These are phyloP conservation scores for Trypethelium eluteriae DNA, from an alignment of 495 filamentous ascomycete genomes.

Conservation along the genomic window DNA sequence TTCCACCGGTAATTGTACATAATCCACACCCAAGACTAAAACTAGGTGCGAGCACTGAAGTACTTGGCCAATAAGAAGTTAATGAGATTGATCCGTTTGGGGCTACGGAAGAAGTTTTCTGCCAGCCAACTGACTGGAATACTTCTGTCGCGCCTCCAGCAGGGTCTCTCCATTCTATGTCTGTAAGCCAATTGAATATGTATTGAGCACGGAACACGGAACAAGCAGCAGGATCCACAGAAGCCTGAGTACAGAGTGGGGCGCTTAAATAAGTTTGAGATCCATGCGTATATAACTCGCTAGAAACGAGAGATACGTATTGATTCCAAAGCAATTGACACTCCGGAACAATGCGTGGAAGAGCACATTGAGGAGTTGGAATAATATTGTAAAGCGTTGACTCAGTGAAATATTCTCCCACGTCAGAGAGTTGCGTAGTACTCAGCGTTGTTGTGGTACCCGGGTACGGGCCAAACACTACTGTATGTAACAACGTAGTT, in stretches of 20 bases:
- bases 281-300: neutral
- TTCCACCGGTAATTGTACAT: constrained; percentile 10
- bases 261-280: neutral
- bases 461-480: neutral
- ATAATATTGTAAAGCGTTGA: neutral
- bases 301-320: neutral
- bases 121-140: neutral
- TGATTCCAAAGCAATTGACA: neutral
- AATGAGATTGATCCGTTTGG: neutral
- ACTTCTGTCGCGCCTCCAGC: neutral
- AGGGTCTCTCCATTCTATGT: neutral
- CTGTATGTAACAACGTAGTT: neutral
- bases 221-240: neutral
- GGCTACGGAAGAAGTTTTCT: neutral
- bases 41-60: constrained; percentile 11
- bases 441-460: neutral
- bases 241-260: neutral
- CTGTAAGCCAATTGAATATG: neutral
- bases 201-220: neutral
- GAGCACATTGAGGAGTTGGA: neutral
- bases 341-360: neutral
- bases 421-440: neutral
- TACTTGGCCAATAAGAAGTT: neutral
- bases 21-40: constrained; percentile 10
- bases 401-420: neutral